Evolutionary conservation across 805 yeast genomes (phyloP).

Genomic region (Danielia oregonensis): DNA sequence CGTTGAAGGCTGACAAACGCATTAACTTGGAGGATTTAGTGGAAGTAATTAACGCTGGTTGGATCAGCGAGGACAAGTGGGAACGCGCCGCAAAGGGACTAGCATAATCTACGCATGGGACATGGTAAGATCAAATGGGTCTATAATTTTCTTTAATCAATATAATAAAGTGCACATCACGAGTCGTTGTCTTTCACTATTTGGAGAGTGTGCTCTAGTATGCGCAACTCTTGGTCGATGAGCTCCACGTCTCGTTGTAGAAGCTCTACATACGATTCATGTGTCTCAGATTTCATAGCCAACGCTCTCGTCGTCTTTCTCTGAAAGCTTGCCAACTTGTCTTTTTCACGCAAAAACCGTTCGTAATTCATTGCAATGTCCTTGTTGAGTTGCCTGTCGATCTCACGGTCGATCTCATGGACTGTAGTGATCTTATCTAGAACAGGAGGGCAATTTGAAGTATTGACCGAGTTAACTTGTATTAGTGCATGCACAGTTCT

Average conservation of each 20-base stretch:
- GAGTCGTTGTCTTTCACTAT: constrained; percentile 12
- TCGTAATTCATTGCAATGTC: constrained; percentile 25
- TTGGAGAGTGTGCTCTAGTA: constrained; percentile 55
- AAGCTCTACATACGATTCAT: constrained; percentile 10
- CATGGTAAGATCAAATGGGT: too few species aligned
- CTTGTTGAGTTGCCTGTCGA: constrained; percentile 32
- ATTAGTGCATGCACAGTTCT: constrained; percentile 21
- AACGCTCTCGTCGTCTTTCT: constrained; percentile 8
- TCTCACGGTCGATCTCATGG: constrained; percentile 35
- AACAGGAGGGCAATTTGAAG: constrained; percentile 11
- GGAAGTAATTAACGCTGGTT: constrained; percentile 73
- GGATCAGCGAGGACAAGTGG: constrained; percentile 80
- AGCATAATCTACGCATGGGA: constrained; percentile 14
- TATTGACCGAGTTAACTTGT: constrained; percentile 22
- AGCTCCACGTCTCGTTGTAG: constrained; percentile 52
- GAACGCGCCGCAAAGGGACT: constrained; percentile 45
- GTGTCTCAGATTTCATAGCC: constrained; percentile 6
- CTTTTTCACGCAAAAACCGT: constrained; percentile 12
- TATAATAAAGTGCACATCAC: not conserved
- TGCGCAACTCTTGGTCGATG: constrained; percentile 67
- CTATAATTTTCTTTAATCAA: not conserved
- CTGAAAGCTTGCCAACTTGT: constrained; percentile 6
- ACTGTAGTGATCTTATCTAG: constrained; percentile 39
- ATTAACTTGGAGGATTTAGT: constrained; percentile 73
- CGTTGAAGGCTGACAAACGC: constrained; percentile 54